These are phyloP conservation scores for Rhizodiscina lignyota DNA, from an alignment of 495 filamentous ascomycete genomes.

Conservation along the genomic window DNA sequence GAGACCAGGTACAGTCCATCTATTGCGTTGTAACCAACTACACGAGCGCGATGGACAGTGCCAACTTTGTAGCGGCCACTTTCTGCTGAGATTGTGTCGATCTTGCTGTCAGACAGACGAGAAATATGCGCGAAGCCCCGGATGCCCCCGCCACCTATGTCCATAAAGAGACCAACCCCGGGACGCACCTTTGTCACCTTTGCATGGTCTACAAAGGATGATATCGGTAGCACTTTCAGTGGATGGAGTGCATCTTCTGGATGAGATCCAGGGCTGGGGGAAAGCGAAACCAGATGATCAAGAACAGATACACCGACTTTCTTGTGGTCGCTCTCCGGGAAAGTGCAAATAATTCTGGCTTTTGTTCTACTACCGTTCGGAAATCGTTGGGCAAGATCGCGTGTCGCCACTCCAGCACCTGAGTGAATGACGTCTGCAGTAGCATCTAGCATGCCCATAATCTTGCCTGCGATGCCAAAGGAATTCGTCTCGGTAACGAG, in stretches of 20 bases:
- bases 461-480: constrained; percentile 56
- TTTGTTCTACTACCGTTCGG: constrained; percentile 70
- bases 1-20: constrained; percentile 81
- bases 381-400: constrained; percentile 55
- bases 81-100: constrained; percentile 61
- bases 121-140: constrained; percentile 90
- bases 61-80: constrained; percentile 61
- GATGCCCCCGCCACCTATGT: constrained; percentile 56
- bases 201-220: constrained; percentile 56
- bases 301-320: constrained; percentile 78
- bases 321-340: constrained; percentile 56
- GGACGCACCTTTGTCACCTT: constrained; percentile 64
- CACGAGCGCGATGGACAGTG: constrained; percentile 58
- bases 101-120: constrained; percentile 65
- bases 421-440: constrained; percentile 85
- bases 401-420: constrained; percentile 44
- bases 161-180: constrained; percentile 61
- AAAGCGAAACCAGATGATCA: constrained; percentile 60
- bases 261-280: constrained; percentile 19
- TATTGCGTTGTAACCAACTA: constrained; percentile 71
- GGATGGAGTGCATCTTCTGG: constrained; percentile 16
- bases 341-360: constrained; percentile 71
- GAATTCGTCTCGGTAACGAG: constrained; percentile 54
- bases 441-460: constrained; percentile 81
- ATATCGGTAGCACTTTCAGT: constrained; percentile 45